Evolutionary conservation across 768 basidiomycete species (phyloP).

Genomic region (Jaapia argillacea): DNA sequence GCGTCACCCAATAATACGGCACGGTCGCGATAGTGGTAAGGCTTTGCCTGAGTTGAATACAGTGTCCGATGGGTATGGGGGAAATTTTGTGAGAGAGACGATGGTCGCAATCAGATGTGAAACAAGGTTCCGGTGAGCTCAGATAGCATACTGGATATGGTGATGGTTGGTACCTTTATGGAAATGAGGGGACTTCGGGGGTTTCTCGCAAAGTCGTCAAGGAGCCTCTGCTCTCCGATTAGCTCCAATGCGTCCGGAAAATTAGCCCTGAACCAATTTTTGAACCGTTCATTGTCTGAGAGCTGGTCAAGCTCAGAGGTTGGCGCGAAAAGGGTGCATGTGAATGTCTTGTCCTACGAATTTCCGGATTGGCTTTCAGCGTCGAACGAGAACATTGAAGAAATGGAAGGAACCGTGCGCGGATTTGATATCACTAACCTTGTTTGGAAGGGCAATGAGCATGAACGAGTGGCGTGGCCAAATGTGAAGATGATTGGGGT

Average conservation of each 20-base stretch:
- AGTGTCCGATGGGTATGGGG: too few species aligned
- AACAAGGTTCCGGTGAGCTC: not conserved
- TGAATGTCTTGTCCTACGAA: conserved; percentile 82
- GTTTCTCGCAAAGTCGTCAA: conserved; percentile 73
- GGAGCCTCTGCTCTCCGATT: conserved; percentile 72
- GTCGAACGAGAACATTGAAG: not conserved
- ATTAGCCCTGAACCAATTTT: conserved; percentile 71
- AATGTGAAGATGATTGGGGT: conserved; percentile 95
- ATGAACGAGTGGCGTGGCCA: conserved; percentile 99
- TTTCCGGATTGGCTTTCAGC: conserved; percentile 4
- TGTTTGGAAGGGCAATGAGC: conserved; percentile 97
- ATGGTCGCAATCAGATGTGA: not conserved
- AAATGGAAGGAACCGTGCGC: not conserved
- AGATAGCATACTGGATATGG: too few species aligned
- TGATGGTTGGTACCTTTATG: conserved; percentile 61
- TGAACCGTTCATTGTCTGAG: conserved; percentile 40
- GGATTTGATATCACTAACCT: conserved; percentile 39
- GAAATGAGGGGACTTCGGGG: conserved; percentile 86
- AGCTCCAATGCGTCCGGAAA: conserved; percentile 84
- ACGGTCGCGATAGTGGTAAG: conserved; percentile 86
- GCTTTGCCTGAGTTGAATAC: conserved; percentile 44
- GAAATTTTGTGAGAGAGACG: too few species aligned
- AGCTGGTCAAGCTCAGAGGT: conserved; percentile 66
- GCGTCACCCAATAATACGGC: conserved; percentile 89
- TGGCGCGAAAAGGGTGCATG: conserved; percentile 92